These are phyloP conservation scores for Zalaria sp. DNA, from an alignment of 2,329 filamentous ascomycete genomes.

Conservation along the genomic window DNA sequence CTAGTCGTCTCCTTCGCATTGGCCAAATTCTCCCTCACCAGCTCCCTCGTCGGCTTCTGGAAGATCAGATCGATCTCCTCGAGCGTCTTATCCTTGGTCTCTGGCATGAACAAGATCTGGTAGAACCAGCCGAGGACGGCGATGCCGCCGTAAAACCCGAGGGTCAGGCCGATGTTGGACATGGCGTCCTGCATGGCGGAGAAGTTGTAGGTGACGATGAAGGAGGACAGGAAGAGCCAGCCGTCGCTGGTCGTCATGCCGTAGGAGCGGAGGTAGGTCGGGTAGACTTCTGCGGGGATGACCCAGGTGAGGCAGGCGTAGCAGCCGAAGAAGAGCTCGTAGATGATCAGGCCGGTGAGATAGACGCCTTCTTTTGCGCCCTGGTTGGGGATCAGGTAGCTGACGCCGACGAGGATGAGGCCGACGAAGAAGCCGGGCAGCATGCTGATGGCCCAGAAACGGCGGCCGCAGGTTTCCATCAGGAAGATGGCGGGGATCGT, in stretches of 20 bases:
- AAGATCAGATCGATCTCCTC: conserved; percentile 62
- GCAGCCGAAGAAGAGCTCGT: conserved; percentile 52
- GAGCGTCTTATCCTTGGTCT: conserved; percentile 54
- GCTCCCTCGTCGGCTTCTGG: conserved; percentile 45
- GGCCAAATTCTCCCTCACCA: conserved; percentile 46
- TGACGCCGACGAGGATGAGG: conserved; percentile 51
- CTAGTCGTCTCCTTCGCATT: conserved; percentile 29
- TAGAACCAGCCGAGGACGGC: conserved; percentile 57
- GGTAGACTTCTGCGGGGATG: conserved; percentile 52
- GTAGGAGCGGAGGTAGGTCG: conserved; percentile 57
- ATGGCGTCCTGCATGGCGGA: conserved; percentile 55
- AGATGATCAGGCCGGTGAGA: conserved; percentile 51
- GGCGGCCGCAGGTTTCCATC: conserved; percentile 59
- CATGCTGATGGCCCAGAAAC: conserved; percentile 63
- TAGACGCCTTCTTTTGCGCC: conserved; percentile 45
- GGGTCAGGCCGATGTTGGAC: conserved; percentile 47
- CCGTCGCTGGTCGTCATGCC: conserved; percentile 60
- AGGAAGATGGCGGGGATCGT: conserved; percentile 30
- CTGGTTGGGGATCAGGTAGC: conserved; percentile 40
- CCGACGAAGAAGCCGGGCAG: conserved; percentile 59
- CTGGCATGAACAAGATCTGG: conserved; percentile 62
- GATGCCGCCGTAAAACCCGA: conserved; percentile 64
- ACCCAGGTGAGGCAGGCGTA: conserved; percentile 16
- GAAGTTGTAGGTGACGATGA: conserved; percentile 67
- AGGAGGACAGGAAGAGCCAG: conserved; percentile 55